Evolutionary conservation across 1,284 basidiomycete genomes (phyloP).

Genomic region (Cutaneotrichosporon daszewskae): DNA sequence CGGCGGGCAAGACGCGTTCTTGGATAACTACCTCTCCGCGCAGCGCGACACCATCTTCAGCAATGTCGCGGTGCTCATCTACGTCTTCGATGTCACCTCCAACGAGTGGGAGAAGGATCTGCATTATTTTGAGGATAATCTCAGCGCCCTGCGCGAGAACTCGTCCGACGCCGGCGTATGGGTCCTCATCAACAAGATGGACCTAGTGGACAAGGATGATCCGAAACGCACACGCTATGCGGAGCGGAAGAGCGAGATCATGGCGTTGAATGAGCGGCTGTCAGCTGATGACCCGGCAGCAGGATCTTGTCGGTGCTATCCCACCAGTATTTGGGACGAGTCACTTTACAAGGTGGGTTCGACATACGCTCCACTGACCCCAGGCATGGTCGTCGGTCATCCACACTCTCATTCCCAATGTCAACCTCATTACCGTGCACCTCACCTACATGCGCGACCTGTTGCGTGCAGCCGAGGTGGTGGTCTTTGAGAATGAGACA

Average conservation of each 20-base stretch:
- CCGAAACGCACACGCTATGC: slow-evolving; percentile 58
- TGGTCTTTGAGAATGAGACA: slow-evolving; percentile 93
- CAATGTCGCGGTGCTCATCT: slow-evolving; percentile 93
- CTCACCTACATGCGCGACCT: slow-evolving; percentile 76
- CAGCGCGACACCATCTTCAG: slow-evolving; percentile 90
- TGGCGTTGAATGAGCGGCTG: slow-evolving; percentile 56
- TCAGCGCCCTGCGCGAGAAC: slow-evolving; percentile 65
- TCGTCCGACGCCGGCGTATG: slow-evolving; percentile 73
- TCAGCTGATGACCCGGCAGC: slow-evolving; percentile 26
- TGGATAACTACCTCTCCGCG: slow-evolving; percentile 88
- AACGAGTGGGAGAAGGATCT: slow-evolving; percentile 64
- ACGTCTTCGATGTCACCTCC: slow-evolving; percentile 87
- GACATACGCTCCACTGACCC: neutral
- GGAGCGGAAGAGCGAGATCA: slow-evolving; percentile 63
- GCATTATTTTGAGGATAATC: slow-evolving; percentile 79
- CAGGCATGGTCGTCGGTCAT: slow-evolving; percentile 98
- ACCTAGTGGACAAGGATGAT: slow-evolving; percentile 55
- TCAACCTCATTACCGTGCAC: slow-evolving; percentile 77
- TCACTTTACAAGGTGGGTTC: slow-evolving; percentile 78
- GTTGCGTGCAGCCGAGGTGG: slow-evolving; percentile 84
- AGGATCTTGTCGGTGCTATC: slow-evolving; percentile 54
- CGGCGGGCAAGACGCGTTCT: slow-evolving; percentile 95
- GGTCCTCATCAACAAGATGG: slow-evolving; percentile 96
- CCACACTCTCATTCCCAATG: slow-evolving; percentile 92
- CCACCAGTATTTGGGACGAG: slow-evolving; percentile 98